A percentile compares a stretch with the other conserved stretches of the same genome.
These are phyloP conservation scores for Hygrophoropsis aurantiaca DNA, from an alignment of 768 basidiomycete genomes.

Conservation along the genomic window DNA sequence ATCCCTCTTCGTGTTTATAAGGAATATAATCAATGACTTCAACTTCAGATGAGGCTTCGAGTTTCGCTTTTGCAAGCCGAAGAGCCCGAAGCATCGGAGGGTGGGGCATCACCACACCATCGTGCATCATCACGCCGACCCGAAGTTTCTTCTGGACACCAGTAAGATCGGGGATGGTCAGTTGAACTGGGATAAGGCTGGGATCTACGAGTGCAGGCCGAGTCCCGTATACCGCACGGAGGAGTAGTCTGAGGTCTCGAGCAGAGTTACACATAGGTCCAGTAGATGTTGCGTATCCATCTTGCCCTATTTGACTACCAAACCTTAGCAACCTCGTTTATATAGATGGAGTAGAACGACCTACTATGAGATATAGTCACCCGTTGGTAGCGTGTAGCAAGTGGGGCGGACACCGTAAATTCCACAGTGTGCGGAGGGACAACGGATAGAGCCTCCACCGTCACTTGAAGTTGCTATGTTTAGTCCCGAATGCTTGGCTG, in stretches of 20 bases:
- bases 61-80: slow-evolving; percentile 31
- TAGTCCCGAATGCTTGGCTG: not conserved
- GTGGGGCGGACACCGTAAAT: slow-evolving; percentile 43
- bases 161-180: slow-evolving; percentile 20
- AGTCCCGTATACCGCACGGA: slow-evolving; percentile 20
- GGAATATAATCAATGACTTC: slow-evolving; percentile 38
- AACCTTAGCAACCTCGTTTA: too few relatives aligned
- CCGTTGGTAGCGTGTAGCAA: slow-evolving; percentile 28
- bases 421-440: slow-evolving; percentile 35
- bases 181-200: slow-evolving; percentile 28
- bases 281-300: slow-evolving; percentile 30
- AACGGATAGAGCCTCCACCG: slow-evolving; percentile 38
- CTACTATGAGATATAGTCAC: slow-evolving; percentile 14
- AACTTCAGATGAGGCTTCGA: slow-evolving; percentile 31
- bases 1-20: slow-evolving; percentile 33
- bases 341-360: slow-evolving; percentile 1
- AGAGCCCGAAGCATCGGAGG: slow-evolving; percentile 45
- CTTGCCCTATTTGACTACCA: slow-evolving; percentile 31
- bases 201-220: slow-evolving; percentile 43
- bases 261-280: slow-evolving; percentile 34
- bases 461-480: slow-evolving; percentile 13
- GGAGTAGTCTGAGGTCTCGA: slow-evolving; percentile 10
- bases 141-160: slow-evolving; percentile 27
- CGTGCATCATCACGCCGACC: slow-evolving; percentile 33
- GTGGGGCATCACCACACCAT: slow-evolving; percentile 37